These are phyloP conservation scores for Herpotrichia juniperi DNA, from an alignment of 2,329 filamentous ascomycete genomes.

Conservation along the genomic window DNA sequence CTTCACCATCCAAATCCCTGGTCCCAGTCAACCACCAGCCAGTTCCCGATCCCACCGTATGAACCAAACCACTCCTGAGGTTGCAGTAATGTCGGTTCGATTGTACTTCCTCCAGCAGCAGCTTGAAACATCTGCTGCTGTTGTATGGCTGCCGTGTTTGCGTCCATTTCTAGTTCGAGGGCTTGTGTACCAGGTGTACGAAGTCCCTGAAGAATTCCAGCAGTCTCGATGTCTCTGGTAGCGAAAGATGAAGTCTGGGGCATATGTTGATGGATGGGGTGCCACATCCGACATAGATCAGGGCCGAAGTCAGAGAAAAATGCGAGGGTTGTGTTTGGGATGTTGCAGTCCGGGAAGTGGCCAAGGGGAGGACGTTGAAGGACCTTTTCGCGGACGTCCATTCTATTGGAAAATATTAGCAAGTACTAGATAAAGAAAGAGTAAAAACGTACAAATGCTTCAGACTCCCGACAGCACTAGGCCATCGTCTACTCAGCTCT, in stretches of 20 bases:
- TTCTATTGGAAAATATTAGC: constrained; percentile 11
- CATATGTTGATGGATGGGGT: constrained; percentile 26
- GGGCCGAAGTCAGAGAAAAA: constrained; percentile 41
- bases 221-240: constrained; percentile 36
- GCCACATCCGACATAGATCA: constrained; percentile 41
- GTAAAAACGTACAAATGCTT: constrained; percentile 28
- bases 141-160: constrained; percentile 9
- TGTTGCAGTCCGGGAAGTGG: constrained; percentile 34
- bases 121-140: constrained; percentile 26
- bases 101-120: constrained; percentile 10
- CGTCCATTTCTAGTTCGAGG: constrained; percentile 24
- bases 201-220: constrained; percentile 37
- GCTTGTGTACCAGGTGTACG: constrained; percentile 29
- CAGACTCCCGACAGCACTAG: constrained; percentile 36
- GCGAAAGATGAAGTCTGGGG: constrained; percentile 24
- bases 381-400: constrained; percentile 39
- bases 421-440: neutral
- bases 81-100: constrained; percentile 38
- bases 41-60: constrained; percentile 37
- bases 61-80: constrained; percentile 36
- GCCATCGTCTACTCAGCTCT: constrained; percentile 39
- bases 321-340: constrained; percentile 29
- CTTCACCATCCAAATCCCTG: constrained; percentile 31
- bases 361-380: constrained; percentile 30
- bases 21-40: constrained; percentile 43